Evolutionary conservation across 169 alveolate species (phyloP).

Genomic region (Cryptosporidium sp.): DNA sequence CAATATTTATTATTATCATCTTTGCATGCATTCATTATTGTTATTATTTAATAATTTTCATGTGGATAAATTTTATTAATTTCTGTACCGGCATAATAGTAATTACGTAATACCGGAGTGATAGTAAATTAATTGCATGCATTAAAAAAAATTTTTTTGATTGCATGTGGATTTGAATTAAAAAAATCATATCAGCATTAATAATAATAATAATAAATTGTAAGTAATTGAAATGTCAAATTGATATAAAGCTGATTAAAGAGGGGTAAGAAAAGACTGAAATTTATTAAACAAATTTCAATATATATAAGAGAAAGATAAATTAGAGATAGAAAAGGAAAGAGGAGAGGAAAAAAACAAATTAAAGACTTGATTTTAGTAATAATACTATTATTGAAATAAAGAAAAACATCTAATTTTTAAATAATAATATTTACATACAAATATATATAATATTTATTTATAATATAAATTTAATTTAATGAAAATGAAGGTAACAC

Average conservation of each 20-base stretch:
- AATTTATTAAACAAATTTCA: too few relatives aligned
- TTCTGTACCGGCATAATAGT: neutral
- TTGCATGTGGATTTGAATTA: neutral
- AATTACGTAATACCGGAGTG: neutral
- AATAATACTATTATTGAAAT: too few relatives aligned
- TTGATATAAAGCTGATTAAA: too few relatives aligned
- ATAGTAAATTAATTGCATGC: neutral
- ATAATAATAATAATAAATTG: too few relatives aligned
- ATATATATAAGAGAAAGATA: neutral
- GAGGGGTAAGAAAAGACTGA: neutral
- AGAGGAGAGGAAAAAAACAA: neutral
- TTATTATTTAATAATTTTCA: too few relatives aligned
- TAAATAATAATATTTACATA: neutral
- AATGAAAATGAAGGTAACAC: slow-evolving; percentile 23
- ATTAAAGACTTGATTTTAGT: too few relatives aligned
- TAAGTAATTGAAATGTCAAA: neutral
- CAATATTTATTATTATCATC: neutral
- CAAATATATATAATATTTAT: neutral
- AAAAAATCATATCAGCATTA: too few relatives aligned
- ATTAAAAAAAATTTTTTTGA: too few relatives aligned
- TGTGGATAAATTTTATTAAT: too few relatives aligned
- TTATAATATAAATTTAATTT: neutral
- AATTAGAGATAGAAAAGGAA: neutral
- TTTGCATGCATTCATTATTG: neutral
- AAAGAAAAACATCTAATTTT: too few relatives aligned